Conservation (phyloP, 2,329 filamentous ascomycete genomes). For the Penicillium italicum region DNA sequence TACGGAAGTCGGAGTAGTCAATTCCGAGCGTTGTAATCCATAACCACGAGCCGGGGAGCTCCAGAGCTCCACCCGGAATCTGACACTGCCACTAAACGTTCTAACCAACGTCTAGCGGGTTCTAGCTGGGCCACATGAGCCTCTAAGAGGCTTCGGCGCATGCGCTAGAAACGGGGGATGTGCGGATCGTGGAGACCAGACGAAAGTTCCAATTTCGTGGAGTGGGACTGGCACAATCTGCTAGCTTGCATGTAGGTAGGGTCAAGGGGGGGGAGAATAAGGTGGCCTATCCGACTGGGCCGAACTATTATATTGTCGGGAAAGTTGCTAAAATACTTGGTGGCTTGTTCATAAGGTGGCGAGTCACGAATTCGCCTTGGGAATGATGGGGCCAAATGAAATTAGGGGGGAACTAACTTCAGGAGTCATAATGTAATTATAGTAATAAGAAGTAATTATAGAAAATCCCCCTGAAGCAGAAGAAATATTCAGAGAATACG, state of each 20-base stretch:
- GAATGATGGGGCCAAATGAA: neutral
- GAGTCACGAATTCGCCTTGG: neutral
- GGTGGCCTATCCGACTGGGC: conserved; percentile 15
- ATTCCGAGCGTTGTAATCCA: neutral
- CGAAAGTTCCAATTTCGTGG: conserved; percentile 17
- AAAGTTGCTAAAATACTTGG: neutral
- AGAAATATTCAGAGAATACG: neutral
- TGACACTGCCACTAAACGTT: conserved; percentile 28
- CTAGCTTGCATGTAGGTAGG: conserved; percentile 17
- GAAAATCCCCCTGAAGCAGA: conserved; percentile 1
- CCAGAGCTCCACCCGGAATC: conserved; percentile 17
- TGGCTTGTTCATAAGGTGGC: conserved; percentile 1
- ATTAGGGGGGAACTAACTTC: neutral
- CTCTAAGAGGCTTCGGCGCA: conserved; percentile 12
- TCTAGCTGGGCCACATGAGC: conserved; percentile 26
- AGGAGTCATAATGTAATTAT: conserved; percentile 2
- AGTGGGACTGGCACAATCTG: conserved; percentile 18
- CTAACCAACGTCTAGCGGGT: conserved; percentile 32
- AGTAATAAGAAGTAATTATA: neutral
- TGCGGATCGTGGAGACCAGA: conserved; percentile 25
- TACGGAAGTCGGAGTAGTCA: neutral
- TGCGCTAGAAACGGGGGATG: conserved; percentile 23
- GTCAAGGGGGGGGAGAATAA: conserved; percentile 1
- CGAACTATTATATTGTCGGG: conserved; percentile 14
- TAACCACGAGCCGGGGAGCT: conserved; percentile 1